These are phyloP conservation scores for Alternaria conjuncta DNA, from an alignment of 2,329 filamentous ascomycete species.

Conservation along the genomic window DNA sequence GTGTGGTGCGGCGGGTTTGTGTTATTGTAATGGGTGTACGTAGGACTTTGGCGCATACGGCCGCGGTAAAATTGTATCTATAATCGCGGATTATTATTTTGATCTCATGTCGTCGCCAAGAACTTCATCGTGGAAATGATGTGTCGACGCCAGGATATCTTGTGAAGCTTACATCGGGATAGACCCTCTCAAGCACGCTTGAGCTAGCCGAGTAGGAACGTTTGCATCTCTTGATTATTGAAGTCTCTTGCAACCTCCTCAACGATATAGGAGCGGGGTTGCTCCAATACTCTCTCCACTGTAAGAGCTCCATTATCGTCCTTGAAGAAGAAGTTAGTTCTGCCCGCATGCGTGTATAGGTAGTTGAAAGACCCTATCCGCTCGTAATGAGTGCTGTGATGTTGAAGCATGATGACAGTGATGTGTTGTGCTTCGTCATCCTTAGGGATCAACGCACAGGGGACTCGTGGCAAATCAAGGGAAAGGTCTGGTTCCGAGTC, in stretches of 20 bases:
- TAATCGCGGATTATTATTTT: too few relatives aligned
- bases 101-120: too few relatives aligned
- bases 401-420: background rate
- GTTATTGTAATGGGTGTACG: background rate
- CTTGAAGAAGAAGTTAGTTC: too few relatives aligned
- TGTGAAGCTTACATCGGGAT: background rate
- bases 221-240: background rate
- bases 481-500: background rate
- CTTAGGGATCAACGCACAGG: background rate
- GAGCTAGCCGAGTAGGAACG: background rate
- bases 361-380: background rate
- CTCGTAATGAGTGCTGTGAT: background rate
- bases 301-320: too few relatives aligned
- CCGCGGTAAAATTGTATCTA: background rate
- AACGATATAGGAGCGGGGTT: too few relatives aligned
- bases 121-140: too few relatives aligned
- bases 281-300: too few relatives aligned
- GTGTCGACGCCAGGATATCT: background rate
- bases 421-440: background rate
- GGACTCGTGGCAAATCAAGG: fast-evolving
- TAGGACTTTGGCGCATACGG: background rate
- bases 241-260: background rate
- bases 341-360: too few relatives aligned
- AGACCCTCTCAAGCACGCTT: background rate
- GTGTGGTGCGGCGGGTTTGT: background rate